Conservation (phyloP, 208 protist species). For the Plasmodiophora brassicae region DNA sequence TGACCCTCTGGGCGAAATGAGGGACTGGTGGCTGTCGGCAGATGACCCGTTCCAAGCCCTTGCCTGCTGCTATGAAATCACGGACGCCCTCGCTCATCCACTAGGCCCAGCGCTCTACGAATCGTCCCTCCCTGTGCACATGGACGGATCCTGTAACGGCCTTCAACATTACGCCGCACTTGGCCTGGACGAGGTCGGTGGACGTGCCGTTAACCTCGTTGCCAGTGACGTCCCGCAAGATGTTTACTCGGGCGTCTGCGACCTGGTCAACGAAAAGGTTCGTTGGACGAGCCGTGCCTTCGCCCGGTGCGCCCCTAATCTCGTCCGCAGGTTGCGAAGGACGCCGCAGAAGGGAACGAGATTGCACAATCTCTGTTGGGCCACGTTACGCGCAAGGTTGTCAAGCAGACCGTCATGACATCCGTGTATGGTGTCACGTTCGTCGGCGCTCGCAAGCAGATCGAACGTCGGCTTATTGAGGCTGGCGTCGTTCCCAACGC, state of each 20-base stretch:
- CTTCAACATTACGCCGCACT: constrained; percentile 97
- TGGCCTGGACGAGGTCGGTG: constrained; percentile 88
- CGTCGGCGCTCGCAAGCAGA: constrained; percentile 90
- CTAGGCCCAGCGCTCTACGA: constrained; percentile 20
- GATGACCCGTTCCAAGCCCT: constrained; percentile 89
- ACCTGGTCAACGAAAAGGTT: constrained; percentile 78
- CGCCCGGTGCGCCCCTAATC: not conserved
- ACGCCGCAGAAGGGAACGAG: constrained; percentile 65
- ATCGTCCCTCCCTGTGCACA: constrained; percentile 86
- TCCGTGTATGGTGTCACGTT: constrained; percentile 87
- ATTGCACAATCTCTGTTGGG: constrained; percentile 64
- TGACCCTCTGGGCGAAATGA: not conserved
- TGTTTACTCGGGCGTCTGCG: constrained; percentile 89
- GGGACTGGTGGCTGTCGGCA: constrained; percentile 84
- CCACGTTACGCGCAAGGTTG: constrained; percentile 88
- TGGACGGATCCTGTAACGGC: constrained; percentile 79
- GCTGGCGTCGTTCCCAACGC: not conserved
- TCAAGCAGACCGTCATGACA: constrained; percentile 99
- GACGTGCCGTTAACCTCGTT: constrained; percentile 86
- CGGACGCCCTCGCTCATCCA: not conserved
- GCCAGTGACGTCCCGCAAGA: constrained; percentile 76
- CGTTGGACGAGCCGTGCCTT: constrained; percentile 37
- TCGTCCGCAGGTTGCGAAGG: constrained; percentile 32
- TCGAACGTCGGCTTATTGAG: constrained; percentile 61
- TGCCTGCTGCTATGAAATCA: constrained; percentile 85